A percentile compares a stretch with the other conserved stretches of the same genome.
These are phyloP conservation scores for Cornus kousa DNA, from an alignment of 148 eudicot species.

Conservation along the genomic window DNA sequence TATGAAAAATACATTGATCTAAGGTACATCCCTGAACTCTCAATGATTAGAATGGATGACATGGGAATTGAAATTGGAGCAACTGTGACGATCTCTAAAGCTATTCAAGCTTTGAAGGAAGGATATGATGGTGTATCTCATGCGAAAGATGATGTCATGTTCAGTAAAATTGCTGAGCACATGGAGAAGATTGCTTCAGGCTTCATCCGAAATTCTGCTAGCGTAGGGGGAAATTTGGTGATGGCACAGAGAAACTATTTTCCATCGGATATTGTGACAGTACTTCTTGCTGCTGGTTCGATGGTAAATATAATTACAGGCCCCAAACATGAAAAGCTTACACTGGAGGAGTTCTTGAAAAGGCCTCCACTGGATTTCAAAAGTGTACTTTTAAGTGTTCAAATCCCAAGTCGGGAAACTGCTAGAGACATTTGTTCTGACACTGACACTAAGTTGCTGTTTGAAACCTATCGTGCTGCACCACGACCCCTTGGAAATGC, in stretches of 20 bases:
- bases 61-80: conserved; percentile 70
- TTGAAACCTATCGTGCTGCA: conserved; percentile 83
- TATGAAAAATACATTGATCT: conserved; percentile 67
- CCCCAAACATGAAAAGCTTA: conserved; percentile 36
- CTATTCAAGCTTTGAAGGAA: conserved; percentile 50
- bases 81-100: conserved; percentile 73
- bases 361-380: conserved; percentile 57
- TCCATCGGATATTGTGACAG: conserved; percentile 85
- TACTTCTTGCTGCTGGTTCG: conserved; percentile 68
- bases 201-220: conserved; percentile 74
- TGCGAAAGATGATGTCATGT: conserved; percentile 24
- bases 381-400: conserved; percentile 55
- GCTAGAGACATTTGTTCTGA: conserved; percentile 14
- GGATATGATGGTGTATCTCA: conserved; percentile 9
- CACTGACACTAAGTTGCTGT: conserved; percentile 40
- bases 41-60: conserved; percentile 40
- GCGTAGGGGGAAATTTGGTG: conserved; percentile 89
- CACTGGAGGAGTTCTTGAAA: conserved; percentile 64
- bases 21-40: conserved; percentile 70
- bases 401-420: conserved; percentile 51
- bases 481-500: conserved; percentile 93
- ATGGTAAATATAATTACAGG: conserved; percentile 44
- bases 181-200: conserved; percentile 78
- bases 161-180: conserved; percentile 60
- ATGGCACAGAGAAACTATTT: conserved; percentile 83